Evolutionary conservation across 139 green algal genomes (phyloP), one percentile per base, ranked within the genome.

Genomic region (Picocystis salinarum): DNA sequence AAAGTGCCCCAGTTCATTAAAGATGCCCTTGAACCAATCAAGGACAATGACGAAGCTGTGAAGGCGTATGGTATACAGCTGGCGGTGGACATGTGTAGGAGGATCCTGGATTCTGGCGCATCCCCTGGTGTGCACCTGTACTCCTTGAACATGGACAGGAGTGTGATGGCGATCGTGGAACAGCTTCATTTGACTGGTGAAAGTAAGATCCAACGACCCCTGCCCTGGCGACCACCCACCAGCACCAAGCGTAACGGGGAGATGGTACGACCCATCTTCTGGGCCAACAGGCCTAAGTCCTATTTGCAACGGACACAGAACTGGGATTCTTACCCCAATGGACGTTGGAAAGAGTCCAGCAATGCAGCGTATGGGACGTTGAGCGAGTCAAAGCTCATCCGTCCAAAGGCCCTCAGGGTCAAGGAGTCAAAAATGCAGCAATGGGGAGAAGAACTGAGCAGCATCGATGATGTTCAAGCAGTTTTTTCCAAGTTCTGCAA

Each of bases 101-200:
- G 66, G 45, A 64, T 96, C 47, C 55, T 96, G 39, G 83, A 72
- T 19, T 52, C 45, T 6, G 75, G 75, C 37, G 59, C 54, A 5
- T 65, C 62, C 25, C 39, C 25, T 6, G 83, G 82, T 13, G 27
- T 96, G 26, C 85, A 96, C 70, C 78, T 96, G 75, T 96, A 96
- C 73, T 87, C 77, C 0, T 73, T 96, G 25, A 96, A 96, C 66
- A 56, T 85, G 48, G 80, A 94, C 53, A 59, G 56, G 17, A 60
- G 46, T 2, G 67, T 67, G 23, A 31, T 93, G 10, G 60, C 45
- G 51, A 94, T 94, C 59, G 67, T 94, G 29, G 65, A 61, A 39
- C 12, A 33, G 39, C 2, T 33, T 22, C 10, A 18, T 17, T 29
- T 91, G 0, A 55, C 91, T 19, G 60, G 76, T 56, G 60, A 42